Conservation (phyloP, 352 stramenopile genomes). For the Phytophthora macrochlamydospora region DNA sequence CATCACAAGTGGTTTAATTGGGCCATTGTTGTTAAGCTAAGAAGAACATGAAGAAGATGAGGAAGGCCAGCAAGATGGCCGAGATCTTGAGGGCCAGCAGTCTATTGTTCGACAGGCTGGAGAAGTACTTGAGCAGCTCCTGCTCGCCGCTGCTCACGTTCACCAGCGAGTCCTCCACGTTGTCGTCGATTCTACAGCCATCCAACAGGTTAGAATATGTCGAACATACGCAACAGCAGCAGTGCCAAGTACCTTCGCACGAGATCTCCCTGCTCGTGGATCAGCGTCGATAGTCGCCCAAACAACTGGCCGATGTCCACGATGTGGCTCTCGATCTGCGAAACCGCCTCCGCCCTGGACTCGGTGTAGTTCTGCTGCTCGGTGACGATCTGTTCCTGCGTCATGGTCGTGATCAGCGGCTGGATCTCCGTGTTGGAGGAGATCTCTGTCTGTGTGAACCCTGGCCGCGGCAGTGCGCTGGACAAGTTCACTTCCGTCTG, state of each 20-base stretch:
- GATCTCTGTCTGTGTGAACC: constrained; percentile 16
- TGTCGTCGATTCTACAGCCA: constrained; percentile 80
- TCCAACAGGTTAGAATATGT: too few relatives aligned
- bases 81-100: constrained; percentile 86
- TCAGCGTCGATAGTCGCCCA: constrained; percentile 76
- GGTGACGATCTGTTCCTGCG: constrained; percentile 75
- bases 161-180: constrained; percentile 79
- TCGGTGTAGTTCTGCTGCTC: constrained; percentile 84
- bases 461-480: constrained; percentile 63
- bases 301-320: constrained; percentile 88
- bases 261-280: constrained; percentile 83
- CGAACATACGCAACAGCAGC: too few relatives aligned
- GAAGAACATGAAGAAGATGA: constrained; percentile 92
- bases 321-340: constrained; percentile 88
- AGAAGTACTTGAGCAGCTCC: constrained; percentile 87
- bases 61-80: constrained; percentile 87
- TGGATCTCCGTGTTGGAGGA: constrained; percentile 48
- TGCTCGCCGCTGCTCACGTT: constrained; percentile 81
- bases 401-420: constrained; percentile 76
- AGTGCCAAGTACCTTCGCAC: constrained; percentile 61
- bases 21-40: constrained; percentile 62
- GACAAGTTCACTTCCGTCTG: constrained; percentile 49
- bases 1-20: background rate
- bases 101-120: constrained; percentile 87
- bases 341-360: constrained; percentile 73